Evolutionary conservation across 78 protist genomes (phyloP).

Genomic region (Tieghemostelium lacteum): DNA sequence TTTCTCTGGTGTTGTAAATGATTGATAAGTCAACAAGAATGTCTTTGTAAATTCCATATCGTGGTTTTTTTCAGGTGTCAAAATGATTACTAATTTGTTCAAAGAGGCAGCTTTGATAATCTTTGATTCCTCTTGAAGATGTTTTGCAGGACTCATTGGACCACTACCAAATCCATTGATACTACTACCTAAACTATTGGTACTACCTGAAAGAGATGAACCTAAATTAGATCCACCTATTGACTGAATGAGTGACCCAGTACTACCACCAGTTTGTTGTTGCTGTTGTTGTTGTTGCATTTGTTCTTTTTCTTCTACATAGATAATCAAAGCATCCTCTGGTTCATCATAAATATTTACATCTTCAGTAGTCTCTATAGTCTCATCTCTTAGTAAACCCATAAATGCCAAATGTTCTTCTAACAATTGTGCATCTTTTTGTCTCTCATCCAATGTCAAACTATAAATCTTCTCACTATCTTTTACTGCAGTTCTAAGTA

Average conservation of each 20-base stretch:
- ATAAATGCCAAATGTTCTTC: conserved; percentile 75
- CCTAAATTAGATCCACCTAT: not conserved
- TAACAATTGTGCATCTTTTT: conserved; percentile 35
- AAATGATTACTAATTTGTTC: conserved; percentile 50
- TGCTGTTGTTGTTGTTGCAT: not conserved
- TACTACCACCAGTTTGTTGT: not conserved
- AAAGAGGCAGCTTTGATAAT: conserved; percentile 62
- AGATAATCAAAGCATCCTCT: conserved; percentile 43
- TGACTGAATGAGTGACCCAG: no score
- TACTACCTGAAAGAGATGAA: not conserved
- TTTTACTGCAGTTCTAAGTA: conserved; percentile 47
- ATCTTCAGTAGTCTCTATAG: conserved; percentile 26
- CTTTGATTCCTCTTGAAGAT: not conserved
- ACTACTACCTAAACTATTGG: not conserved
- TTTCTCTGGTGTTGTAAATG: conserved; percentile 78
- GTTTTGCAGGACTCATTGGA: not conserved
- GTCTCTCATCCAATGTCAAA: conserved; percentile 55
- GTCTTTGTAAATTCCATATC: conserved; percentile 66
- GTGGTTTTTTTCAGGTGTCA: conserved; percentile 72
- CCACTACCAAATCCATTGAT: not conserved
- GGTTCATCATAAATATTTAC: conserved; percentile 79
- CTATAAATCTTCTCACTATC: conserved; percentile 54
- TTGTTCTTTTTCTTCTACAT: conserved; percentile 47
- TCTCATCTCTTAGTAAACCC: conserved; percentile 45
- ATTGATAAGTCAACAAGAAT: conserved; percentile 78